A percentile compares a stretch with the other conserved stretches of the same genome.
These are phyloP conservation scores for Dictyostelium firmibasis DNA, from an alignment of 78 protist species.

Conservation along the genomic window DNA sequence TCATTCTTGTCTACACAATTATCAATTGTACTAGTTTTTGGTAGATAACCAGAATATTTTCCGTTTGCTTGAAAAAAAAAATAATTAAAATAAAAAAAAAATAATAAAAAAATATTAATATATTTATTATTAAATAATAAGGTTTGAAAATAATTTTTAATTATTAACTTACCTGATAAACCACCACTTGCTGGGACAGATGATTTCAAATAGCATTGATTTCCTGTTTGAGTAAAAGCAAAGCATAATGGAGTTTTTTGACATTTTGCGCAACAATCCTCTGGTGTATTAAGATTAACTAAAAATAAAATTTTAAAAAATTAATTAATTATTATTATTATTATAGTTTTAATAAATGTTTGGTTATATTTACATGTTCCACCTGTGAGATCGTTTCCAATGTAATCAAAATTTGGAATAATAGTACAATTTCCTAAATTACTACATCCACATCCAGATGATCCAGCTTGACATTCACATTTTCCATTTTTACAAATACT, in stretches of 20 bases:
- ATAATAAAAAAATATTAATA: no score
- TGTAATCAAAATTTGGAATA: background rate
- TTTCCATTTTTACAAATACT: conserved; percentile 7
- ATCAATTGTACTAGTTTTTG: background rate
- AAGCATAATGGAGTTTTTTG: background rate
- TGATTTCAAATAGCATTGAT: conserved; percentile 8
- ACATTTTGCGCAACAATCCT: background rate
- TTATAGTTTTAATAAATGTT: no score
- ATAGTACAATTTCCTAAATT: background rate
- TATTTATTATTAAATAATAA: no score
- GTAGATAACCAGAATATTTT: background rate
- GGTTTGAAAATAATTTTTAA: no score
- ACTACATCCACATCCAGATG: background rate
- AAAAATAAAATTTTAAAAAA: background rate
- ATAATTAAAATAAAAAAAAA: background rate
- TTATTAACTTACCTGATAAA: background rate
- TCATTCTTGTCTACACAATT: background rate
- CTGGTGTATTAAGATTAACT: background rate
- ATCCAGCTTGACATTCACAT: conserved; percentile 1
- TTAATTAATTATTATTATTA: no score
- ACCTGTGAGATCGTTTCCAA: background rate
- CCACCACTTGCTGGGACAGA: background rate
- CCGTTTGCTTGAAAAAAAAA: background rate
- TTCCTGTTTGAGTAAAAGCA: background rate
- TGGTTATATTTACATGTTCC: background rate